A percentile compares a stretch with the other conserved stretches of the same genome.
phyloP scores from a whole-genome alignment of 371 early-diverging fungal species.

The Thermomucor indicae-seudaticae region DNA sequence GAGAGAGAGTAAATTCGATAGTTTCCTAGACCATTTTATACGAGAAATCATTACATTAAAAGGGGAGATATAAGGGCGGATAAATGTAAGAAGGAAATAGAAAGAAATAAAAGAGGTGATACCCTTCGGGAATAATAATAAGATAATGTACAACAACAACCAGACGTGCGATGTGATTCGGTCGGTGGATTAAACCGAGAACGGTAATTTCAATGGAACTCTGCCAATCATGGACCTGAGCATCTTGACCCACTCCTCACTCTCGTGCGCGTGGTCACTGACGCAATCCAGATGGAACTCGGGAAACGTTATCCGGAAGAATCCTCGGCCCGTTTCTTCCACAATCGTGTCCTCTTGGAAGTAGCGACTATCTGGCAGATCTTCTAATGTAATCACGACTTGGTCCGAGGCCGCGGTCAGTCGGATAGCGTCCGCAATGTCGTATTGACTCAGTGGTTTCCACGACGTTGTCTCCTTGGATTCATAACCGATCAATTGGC shows the following conservation, averaged over 20 bases:
- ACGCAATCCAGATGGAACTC: slow-evolving; percentile 39
- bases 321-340: slow-evolving; percentile 29
- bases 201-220: slow-evolving; percentile 32
- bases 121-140: too few relatives aligned
- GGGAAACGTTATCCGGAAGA: slow-evolving; percentile 33
- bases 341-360: slow-evolving; percentile 22
- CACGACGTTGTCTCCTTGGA: slow-evolving; percentile 26
- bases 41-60: neutral
- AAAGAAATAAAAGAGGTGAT: slow-evolving; percentile 1
- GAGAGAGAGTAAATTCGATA: neutral
- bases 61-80: neutral
- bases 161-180: too few relatives aligned
- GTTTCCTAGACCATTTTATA: neutral
- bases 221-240: slow-evolving; percentile 43
- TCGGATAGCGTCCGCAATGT: slow-evolving; percentile 35
- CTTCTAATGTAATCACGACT: slow-evolving; percentile 33
- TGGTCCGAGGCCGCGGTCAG: slow-evolving; percentile 40
- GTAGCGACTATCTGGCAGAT: slow-evolving; percentile 17
- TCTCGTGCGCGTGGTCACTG: slow-evolving; percentile 30
- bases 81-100: neutral
- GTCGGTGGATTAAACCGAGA: slow-evolving; percentile 10
- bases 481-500: slow-evolving; percentile 36
- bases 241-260: slow-evolving; percentile 44
- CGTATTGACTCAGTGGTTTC: slow-evolving; percentile 20
- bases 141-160: too few relatives aligned